Conservation (phyloP, 176 grass and related monocot species). For the Miscanthus lutarioriparius region DNA sequence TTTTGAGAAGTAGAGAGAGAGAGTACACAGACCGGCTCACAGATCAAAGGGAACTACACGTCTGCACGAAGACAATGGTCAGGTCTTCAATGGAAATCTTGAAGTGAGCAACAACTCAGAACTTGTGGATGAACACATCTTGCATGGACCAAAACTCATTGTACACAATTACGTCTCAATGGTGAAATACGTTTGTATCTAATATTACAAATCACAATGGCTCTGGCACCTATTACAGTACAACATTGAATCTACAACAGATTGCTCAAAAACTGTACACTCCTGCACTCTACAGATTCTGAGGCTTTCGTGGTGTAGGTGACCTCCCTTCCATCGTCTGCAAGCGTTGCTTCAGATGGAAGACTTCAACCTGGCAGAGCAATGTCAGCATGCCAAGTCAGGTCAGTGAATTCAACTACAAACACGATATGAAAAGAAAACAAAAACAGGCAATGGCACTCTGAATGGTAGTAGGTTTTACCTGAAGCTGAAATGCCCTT, state of each 20-base stretch:
- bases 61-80: no score
- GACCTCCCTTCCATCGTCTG: constrained; percentile 77
- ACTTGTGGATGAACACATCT: no score
- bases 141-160: no score
- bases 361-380: constrained; percentile 72
- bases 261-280: not conserved
- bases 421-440: not conserved
- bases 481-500: constrained; percentile 89
- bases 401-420: not conserved
- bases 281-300: constrained; percentile 36
- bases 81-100: no score
- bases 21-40: no score
- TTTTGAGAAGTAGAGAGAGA: no score
- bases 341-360: constrained; percentile 83
- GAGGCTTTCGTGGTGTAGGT: constrained; percentile 72
- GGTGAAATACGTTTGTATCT: no score
- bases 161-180: no score
- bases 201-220: constrained; percentile 12
- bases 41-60: no score
- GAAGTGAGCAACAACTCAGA: no score
- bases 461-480: constrained; percentile 21
- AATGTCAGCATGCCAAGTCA: not conserved
- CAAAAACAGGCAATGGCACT: not conserved
- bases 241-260: not conserved
- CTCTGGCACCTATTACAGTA: not conserved